Conservation (phyloP, 352 stramenopile genomes). For the Phytophthora pini region DNA sequence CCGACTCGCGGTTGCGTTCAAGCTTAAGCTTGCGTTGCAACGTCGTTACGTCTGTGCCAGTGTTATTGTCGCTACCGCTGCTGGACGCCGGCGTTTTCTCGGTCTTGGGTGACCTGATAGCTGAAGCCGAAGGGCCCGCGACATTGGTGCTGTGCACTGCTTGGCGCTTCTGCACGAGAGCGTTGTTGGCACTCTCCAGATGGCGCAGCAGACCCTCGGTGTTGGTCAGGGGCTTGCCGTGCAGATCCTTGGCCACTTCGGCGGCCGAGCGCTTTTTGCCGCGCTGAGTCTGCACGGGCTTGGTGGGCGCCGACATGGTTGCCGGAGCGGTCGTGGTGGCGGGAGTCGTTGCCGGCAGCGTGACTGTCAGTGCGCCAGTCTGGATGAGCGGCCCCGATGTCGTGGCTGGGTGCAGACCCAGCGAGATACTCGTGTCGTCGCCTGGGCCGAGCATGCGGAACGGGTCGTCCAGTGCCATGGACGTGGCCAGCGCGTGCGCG, state of each 20-base stretch:
- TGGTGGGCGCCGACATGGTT: conserved; percentile 34
- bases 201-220: conserved; percentile 73
- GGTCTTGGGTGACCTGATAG: conserved; percentile 52
- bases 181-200: conserved; percentile 77
- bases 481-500: conserved; percentile 33
- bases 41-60: conserved; percentile 33
- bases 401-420: conserved; percentile 35
- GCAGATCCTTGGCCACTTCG: conserved; percentile 42
- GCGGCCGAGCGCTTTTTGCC: conserved; percentile 62
- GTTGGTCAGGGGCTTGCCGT: conserved; percentile 50
- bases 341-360: conserved; percentile 28
- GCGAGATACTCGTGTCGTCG: conserved; percentile 49
- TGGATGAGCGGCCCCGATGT: conserved; percentile 35
- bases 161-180: conserved; percentile 69
- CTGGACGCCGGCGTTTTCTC: conserved; percentile 54
- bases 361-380: conserved; percentile 28
- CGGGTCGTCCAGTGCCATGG: conserved; percentile 59
- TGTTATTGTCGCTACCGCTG: conserved; percentile 61
- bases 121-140: background rate
- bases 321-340: conserved; percentile 17
- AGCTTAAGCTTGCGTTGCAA: conserved; percentile 86
- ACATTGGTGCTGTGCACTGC: conserved; percentile 18
- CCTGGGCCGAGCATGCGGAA: conserved; percentile 65
- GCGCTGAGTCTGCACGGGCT: conserved; percentile 33
- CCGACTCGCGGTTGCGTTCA: conserved; percentile 92